phyloP scores from a whole-genome alignment of 768 basidiomycete species.

The Tephrocybe sp. region DNA sequence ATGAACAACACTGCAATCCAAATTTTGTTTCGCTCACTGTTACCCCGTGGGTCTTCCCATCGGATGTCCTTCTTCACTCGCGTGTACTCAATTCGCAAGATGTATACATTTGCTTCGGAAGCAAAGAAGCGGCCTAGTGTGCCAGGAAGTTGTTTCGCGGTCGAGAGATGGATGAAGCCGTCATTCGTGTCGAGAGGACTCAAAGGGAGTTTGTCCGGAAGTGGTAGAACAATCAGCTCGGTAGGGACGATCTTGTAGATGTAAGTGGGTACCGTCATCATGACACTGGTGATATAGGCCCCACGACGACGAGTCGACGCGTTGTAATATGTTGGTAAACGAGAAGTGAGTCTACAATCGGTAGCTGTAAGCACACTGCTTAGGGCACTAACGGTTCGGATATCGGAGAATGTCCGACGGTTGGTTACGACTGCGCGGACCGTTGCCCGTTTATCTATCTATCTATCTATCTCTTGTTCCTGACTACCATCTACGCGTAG shows the following conservation, averaged over 20 bases:
- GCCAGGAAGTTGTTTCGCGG: constrained; percentile 45
- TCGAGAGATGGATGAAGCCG: constrained; percentile 59
- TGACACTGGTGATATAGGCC: too few species aligned
- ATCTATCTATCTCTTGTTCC: too few species aligned
- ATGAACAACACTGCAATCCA: neutral
- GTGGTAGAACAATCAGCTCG: constrained; percentile 27
- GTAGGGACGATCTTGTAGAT: constrained; percentile 62
- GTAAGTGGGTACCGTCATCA: constrained; percentile 44
- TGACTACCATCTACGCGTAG: too few species aligned
- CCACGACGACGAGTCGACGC: neutral
- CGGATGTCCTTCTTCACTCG: constrained; percentile 37
- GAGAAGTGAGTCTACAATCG: too few species aligned
- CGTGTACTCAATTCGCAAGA: constrained; percentile 44
- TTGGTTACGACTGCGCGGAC: too few species aligned
- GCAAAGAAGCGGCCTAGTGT: constrained; percentile 49
- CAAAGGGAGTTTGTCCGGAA: constrained; percentile 48
- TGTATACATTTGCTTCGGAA: constrained; percentile 35
- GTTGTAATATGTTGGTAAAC: neutral
- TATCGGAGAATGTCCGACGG: too few species aligned
- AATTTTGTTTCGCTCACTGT: constrained; percentile 17
- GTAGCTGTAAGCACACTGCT: too few species aligned
- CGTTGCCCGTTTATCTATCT: too few species aligned
- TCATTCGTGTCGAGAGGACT: constrained; percentile 46
- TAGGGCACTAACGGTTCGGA: too few species aligned
- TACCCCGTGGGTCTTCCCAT: constrained; percentile 49